Base-by-base conservation (phyloP, 2,329 filamentous ascomycete genomes). In the Botrytis medusae region DNA sequence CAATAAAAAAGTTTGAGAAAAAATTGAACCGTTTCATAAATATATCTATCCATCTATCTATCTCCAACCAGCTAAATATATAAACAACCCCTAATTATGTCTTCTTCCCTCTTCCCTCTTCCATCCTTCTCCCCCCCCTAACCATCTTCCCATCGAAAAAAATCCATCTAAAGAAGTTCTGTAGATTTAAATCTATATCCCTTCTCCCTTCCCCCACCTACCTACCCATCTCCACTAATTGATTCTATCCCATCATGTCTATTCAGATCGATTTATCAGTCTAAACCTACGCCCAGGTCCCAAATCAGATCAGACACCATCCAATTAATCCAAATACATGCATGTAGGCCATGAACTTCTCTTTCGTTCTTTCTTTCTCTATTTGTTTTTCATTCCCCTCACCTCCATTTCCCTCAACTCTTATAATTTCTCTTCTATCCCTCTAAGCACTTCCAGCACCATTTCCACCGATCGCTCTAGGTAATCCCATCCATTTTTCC, bases 401-500 rank as follows among this genome's bases (percentile, higher is more conserved):
- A 1, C 37, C 29, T 32, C 4, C 25, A 7, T 2, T 7, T 7
- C 32, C 29, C 42, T 14, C n/a, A 54, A 54, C n/a, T 1, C n/a
- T 1, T 29, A 16, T 18, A 54, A 29, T 29, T 16, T 3, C n/a
- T 18, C 22, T 2, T 42, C 10, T 22, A 18, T n/a, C 42, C 54
- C 57, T 51, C 69, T 48, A 48, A 63, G 44, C n/a, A 46, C 61
- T 57, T 34, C 29, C 57, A 48, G 14, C 10, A 12, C 73, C 73
- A 61, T 75, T 76, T 46, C 79, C 80, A 14, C 79, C 80, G 51
- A 80, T 67, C 40, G 79, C 74, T 73, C 73, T 77, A 20, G 79
- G 79, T 25, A 81, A 71, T 12, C 37, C 64, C 73, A 72, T 75
- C 80, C 80, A 81, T 40, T 75, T 76, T 72, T 79, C 76, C 74